Evolutionary conservation across 495 filamentous ascomycete species (phyloP), one percentile per base, ranked within the genome.

Genomic region (Lichenothelia convexa): DNA sequence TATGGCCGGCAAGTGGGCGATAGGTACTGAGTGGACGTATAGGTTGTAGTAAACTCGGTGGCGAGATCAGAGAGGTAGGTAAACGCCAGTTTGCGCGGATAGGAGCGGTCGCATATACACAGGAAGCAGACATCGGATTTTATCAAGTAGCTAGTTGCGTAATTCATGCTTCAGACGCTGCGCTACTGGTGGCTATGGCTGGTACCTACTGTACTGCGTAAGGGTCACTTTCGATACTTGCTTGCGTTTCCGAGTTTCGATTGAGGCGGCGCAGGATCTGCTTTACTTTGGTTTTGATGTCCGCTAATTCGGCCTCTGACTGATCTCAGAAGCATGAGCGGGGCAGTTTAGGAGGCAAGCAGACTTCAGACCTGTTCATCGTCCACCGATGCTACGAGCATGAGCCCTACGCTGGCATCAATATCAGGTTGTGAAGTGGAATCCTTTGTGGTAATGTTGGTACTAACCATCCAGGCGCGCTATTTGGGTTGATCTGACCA

Each of bases 11-110:
- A 70, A 18, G 61, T 64, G 1, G 83, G 71, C 8, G 70, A 69
- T 51, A 77, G 68, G 46, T 89, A 73, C 59, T 89, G 78, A 18
- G 64, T 50, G 18, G 67, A 40, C 21, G 71, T 64, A 65, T 99
- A 89, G 30, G 78, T 83, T 37, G 75, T 89, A 43, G 74, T 72
- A 68, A 99, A 99, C 62, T 99, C 89, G 48, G 71, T 68, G 32
- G 36, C 68, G 34, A 95, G 70, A 63, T 99, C 89, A 35, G 77
- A 75, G 23, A 99, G 85, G 70, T 95, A 99, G 35, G 91, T 95
- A 61, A 95, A 94, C 46, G 89, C 89, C 20, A 99, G 78, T 56
- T 99, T 95, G 50, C 91, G 87, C 27, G 89, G 91, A 63, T 94
- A 99, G 19, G 82, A 80, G 30, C 71, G 68, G 55, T 94, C 86